Base-by-base conservation (phyloP, 2,329 filamentous ascomycete genomes). In the Hypoxylon sp. region DNA sequence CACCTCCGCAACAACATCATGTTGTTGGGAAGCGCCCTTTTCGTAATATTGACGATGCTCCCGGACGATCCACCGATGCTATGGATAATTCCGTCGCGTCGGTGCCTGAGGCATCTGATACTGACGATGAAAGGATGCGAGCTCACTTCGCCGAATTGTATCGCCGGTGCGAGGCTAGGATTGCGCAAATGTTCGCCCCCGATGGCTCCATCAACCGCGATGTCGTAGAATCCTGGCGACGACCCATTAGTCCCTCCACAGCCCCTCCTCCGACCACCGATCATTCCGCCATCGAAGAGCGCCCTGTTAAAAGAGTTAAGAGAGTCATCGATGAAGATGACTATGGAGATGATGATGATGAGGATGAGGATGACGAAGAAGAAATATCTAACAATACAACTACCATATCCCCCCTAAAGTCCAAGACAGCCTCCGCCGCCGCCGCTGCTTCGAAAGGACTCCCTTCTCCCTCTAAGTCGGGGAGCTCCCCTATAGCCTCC, bases 331-430 rank as follows among this genome's bases (percentile, higher is more conserved):
- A 94, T 74, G 93, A 95, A 78, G 92, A 94, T 75, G 91, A 95
- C 81, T 94, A 95, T 77, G 92, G 92, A 73, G 92, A 95, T 75
- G 94, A 97, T 64, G 92, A 95, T 46, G 92, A 93, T 14, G 88
- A 91, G 9, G 91, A 93, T 1, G 89, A 91, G 6, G 90, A 91
- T 14, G 90, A 89, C 48, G 88, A 90, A 17, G 86, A 88, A 81
- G 83, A 87, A 72, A 83, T 87, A 72, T 83, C 87, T 69, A 85
- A 88, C 74, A 80, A 87, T 75, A 78, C 83, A 19, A 84, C 84
- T 73, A 84, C 84, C 70, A 74, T 76, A 75, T 87, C 84, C n/a
- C 84, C 84, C 73, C 77, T 84, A 31, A 87, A 87, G 78, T 81
- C 81, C 62, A 87, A 85, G 76, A 81, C 39, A 19, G 39, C 35